Evolutionary conservation across 148 eudicot genomes (phyloP).

Genomic region (Vaccinium myrtillus): DNA sequence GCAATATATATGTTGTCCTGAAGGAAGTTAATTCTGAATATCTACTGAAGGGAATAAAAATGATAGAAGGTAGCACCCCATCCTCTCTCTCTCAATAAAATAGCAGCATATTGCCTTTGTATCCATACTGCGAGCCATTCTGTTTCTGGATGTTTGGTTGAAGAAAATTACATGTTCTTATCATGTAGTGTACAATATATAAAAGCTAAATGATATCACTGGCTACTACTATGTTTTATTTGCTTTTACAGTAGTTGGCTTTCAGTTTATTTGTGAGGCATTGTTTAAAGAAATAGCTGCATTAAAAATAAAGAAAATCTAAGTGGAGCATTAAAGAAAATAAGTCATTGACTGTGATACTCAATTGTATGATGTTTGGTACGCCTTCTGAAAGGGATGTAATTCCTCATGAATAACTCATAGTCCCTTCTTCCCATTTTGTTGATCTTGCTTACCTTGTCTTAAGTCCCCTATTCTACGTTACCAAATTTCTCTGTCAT

Average conservation of each 20-base stretch:
- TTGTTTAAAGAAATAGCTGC: not conserved
- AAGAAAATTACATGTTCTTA: not conserved
- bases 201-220: not conserved
- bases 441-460: not conserved
- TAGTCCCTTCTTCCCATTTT: slow-evolving; percentile 1
- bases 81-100: not conserved
- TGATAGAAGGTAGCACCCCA: slow-evolving; percentile 57
- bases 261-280: not conserved
- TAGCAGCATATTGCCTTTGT: not conserved
- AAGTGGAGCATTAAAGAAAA: not conserved
- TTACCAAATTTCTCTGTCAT: not conserved
- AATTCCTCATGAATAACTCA: not conserved
- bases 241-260: not conserved
- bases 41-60: slow-evolving; percentile 74
- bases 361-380: not conserved
- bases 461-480: not conserved
- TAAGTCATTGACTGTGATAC: not conserved
- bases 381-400: not conserved
- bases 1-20: slow-evolving; percentile 63
- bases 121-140: not conserved
- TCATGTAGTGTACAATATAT: not conserved
- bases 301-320: not conserved
- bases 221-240: not conserved
- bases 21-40: slow-evolving; percentile 84
- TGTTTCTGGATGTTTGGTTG: not conserved